Base-by-base conservation (phyloP, 768 basidiomycete genomes). In the Mycena metata region DNA sequence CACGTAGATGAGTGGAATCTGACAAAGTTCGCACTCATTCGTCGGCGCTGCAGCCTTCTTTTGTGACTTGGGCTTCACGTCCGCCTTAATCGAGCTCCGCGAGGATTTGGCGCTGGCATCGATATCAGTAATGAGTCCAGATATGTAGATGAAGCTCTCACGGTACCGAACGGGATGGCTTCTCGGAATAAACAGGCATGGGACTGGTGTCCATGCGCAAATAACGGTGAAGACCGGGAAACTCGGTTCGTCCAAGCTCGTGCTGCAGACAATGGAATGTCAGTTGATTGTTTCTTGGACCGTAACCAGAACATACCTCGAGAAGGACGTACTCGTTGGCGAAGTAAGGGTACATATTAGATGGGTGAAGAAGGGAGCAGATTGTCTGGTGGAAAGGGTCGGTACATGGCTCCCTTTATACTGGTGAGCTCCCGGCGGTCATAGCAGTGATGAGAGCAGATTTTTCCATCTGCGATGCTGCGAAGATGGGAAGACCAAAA, bases 221-320 rank as follows among this genome's bases (percentile, higher is more conserved):
- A 17, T 46, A 45, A 17, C 58, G 67, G 0, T 68, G 47, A 17
- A 49, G n/a, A 12, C 17, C 17, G 6, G 24, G 19, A 2, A 21
- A 52, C 12, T 69, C 67, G 26, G 19, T 13, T 41, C 67, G 67
- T 12, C 61, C 62, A 23, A 69, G 62, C 24, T 69, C 67, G 67
- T 64, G 23, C 67, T 69, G 39, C 15, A 10, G 39, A 21, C 2
- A 19, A 36, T 30, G 3, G 26, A 21, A 24, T 21, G 61, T 67
- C 23, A 67, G 65, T n/a, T 21, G 21, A 35, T 23, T 8, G 26
- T 23, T 16, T 24, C 6, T 10, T 19, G 1, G 16, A 43, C 54
- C 15, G 19, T 3, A 45, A 33, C 15, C 16, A 35, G 2, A 4
- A 24, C 10, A 2, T 64, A 69, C 67, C n/a, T 69, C 67, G 57